phyloP scores from a whole-genome alignment of 306 rosid genomes.

The Ziziphus jujuba region DNA sequence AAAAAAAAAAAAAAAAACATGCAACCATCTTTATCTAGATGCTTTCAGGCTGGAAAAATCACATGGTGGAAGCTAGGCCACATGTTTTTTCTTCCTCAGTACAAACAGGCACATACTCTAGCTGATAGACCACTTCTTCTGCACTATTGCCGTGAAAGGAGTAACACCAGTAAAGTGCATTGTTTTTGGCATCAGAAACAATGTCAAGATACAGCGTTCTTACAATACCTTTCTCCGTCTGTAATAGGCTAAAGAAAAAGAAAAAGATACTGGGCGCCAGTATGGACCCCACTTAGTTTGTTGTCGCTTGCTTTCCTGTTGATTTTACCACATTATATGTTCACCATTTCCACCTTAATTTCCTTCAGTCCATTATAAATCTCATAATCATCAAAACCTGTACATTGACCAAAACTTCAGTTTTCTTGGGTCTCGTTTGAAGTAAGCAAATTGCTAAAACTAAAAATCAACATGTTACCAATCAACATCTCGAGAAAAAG shows the following conservation, averaged over 20 bases:
- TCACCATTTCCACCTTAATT: slow-evolving; percentile 41
- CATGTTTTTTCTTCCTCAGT: background rate
- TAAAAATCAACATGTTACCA: too few relatives aligned
- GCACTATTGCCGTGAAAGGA: background rate
- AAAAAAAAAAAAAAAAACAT: too few relatives aligned
- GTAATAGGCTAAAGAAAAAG: background rate
- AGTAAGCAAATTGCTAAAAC: too few relatives aligned
- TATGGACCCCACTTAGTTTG: background rate
- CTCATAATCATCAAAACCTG: slow-evolving; percentile 71
- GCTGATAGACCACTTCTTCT: background rate
- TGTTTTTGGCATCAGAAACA: background rate
- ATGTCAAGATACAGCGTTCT: background rate
- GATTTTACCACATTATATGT: slow-evolving; percentile 27
- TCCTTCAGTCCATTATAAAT: slow-evolving; percentile 46
- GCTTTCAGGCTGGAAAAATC: background rate
- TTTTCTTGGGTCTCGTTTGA: background rate
- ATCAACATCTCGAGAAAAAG: too few relatives aligned
- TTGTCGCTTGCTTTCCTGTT: slow-evolving; percentile 22
- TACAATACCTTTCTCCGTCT: background rate
- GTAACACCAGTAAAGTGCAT: background rate
- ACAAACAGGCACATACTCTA: too few relatives aligned
- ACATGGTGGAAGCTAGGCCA: background rate
- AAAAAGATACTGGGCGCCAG: background rate
- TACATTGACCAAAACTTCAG: slow-evolving; percentile 24
- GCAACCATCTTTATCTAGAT: too few relatives aligned